Evolutionary conservation across 768 basidiomycete genomes (phyloP).

Genomic region (Sistotremastrum suecicum): DNA sequence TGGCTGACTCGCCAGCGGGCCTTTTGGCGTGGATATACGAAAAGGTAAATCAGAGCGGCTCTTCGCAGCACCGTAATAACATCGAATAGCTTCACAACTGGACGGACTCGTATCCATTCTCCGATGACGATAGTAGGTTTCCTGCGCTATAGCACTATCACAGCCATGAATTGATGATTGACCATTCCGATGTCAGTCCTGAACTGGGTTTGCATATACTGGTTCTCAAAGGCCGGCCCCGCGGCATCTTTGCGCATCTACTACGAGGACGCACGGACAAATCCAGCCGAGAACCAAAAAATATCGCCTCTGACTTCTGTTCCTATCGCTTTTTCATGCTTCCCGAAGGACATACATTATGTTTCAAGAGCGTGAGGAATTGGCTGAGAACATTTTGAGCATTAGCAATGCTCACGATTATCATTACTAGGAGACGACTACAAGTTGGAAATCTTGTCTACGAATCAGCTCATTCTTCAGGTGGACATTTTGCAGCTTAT

Average conservation of each 20-base stretch:
- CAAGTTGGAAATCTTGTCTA: not conserved
- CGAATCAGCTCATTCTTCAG: not conserved
- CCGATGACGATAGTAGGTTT: slow-evolving; percentile 1
- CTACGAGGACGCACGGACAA: not conserved
- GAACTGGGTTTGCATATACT: slow-evolving; percentile 4
- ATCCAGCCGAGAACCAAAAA: not conserved
- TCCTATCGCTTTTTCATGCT: slow-evolving; percentile 1
- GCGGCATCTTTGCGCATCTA: slow-evolving; percentile 4
- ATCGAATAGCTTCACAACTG: not conserved
- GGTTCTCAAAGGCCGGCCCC: slow-evolving; percentile 4
- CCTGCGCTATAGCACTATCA: not conserved
- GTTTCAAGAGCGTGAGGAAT: not conserved
- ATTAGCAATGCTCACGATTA: too few relatives aligned
- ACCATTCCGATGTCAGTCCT: not conserved
- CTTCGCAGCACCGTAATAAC: too few relatives aligned
- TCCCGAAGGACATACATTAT: slow-evolving; percentile 2
- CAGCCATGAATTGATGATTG: not conserved
- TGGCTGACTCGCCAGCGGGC: slow-evolving; percentile 3
- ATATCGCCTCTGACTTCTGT: not conserved
- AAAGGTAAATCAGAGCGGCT: too few relatives aligned
- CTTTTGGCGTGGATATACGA: slow-evolving; percentile 5
- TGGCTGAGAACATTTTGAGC: not conserved
- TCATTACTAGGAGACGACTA: too few relatives aligned
- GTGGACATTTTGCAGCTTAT: slow-evolving; percentile 4
- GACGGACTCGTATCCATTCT: slow-evolving; percentile 3